Conservation (phyloP, 169 alveolate species). For the Eimeria sp. region DNA sequence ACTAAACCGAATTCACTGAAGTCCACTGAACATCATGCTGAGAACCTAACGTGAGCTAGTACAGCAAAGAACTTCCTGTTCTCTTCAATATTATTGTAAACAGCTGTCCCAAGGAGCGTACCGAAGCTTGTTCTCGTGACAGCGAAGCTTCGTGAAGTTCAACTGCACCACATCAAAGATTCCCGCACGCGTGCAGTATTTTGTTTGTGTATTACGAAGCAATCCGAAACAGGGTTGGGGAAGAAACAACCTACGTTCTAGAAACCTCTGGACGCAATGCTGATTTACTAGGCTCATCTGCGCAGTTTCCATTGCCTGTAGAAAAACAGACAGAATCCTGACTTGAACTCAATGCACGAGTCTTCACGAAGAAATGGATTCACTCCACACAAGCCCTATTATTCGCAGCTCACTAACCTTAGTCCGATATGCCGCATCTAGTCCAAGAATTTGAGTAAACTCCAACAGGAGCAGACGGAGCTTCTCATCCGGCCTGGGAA, state of each 20-base stretch:
- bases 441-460: constrained; percentile 68
- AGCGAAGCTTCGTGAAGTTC: constrained; percentile 51
- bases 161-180: constrained; percentile 21
- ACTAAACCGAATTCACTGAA: background rate
- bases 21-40: background rate
- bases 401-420: constrained; percentile 7
- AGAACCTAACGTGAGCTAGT: background rate
- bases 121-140: constrained; percentile 59
- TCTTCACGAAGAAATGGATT: background rate
- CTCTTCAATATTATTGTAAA: background rate
- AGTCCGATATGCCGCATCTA: constrained; percentile 49
- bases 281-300: constrained; percentile 66
- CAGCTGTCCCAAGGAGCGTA: background rate
- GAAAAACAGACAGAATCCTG: background rate
- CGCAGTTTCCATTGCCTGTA: constrained; percentile 74
- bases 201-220: background rate
- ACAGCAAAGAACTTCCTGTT: background rate
- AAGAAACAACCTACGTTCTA: constrained; percentile 29
- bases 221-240: background rate
- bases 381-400: constrained; percentile 13
- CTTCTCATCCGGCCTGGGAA: constrained; percentile 73
- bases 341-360: background rate
- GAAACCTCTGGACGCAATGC: constrained; percentile 31
- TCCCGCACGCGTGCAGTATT: background rate
- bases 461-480: constrained; percentile 78